Evolutionary conservation across 2,329 filamentous ascomycete genomes (phyloP), one percentile per base, ranked within the genome.

Genomic region (Arthrobotrys entomopaga): DNA sequence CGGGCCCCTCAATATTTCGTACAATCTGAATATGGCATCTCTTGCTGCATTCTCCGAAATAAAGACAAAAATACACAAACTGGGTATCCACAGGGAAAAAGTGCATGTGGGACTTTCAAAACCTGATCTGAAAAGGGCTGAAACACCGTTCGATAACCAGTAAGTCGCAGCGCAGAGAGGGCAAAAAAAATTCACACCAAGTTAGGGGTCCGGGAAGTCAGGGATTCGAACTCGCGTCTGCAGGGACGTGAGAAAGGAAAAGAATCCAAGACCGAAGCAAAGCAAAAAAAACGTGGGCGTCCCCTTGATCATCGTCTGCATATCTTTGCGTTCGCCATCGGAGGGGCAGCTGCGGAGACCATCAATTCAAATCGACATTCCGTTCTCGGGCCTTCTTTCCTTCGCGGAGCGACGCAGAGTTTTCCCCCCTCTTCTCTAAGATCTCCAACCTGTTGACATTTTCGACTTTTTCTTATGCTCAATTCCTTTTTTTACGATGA

Each of bases 271-370:
- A 43, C 53, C 66, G 59, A 50, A 16, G 26, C 26, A 63, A 58
- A n/a, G n/a, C n/a, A n/a, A n/a, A n/a, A n/a, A 72, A 73, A 66
- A 73, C 69, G 69, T 73, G 69, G 69, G 69, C 69, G 40, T 73
- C 69, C 61, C 67, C 64, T 65, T 60, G 69, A 49, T 58, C 63
- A 40, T 34, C 54, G 16, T 72, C 38, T 61, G 61, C 69, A 73
- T 60, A 61, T 61, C 49, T 61, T 56, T 43, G 64, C 69, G 69
- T 49, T 65, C 61, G 56, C 56, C 61, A 58, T 66, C 63, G 69
- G 69, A 73, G 49, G 49, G 65, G 65, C 40, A 34, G 60, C 49
- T 63, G 61, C 61, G 61, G 56, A 48, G 56, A 60, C 42, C 42
- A 19, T 52, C 40, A 13, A 50, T 24, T 61, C 26, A 65, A 50